Conservation (phyloP, 306 rosid species). For the Delonix regia region DNA sequence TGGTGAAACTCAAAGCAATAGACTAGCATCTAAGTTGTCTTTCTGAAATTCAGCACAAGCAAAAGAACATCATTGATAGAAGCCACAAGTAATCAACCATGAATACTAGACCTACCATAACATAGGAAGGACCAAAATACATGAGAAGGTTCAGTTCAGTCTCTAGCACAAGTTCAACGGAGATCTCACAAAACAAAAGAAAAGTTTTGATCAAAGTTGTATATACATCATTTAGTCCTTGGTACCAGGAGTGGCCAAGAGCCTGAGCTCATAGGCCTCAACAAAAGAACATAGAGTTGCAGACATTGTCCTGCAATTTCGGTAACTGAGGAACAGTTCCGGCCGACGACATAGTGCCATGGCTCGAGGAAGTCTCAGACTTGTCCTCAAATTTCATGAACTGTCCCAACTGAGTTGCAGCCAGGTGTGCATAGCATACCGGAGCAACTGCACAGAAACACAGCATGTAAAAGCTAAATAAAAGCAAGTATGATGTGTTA, state of each 20-base stretch:
- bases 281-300: slow-evolving; percentile 85
- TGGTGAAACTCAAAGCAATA: no score
- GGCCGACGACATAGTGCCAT: slow-evolving; percentile 63
- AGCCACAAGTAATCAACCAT: background rate
- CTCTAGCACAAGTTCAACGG: background rate
- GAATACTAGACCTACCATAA: background rate
- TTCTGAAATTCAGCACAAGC: background rate
- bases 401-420: slow-evolving; percentile 79
- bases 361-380: slow-evolving; percentile 88
- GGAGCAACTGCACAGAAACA: slow-evolving; percentile 72
- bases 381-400: slow-evolving; percentile 80
- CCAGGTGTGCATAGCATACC: slow-evolving; percentile 89
- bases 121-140: background rate
- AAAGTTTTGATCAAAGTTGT: slow-evolving; percentile 9
- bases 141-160: slow-evolving; percentile 4
- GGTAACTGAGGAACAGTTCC: slow-evolving; percentile 91
- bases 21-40: background rate
- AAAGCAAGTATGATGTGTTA: background rate
- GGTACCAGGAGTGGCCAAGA: background rate
- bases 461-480: background rate
- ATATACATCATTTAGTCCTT: slow-evolving; percentile 35
- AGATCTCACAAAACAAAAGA: background rate
- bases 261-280: slow-evolving; percentile 32
- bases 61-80: background rate
- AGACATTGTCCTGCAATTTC: slow-evolving; percentile 62